Percentiles rank a stretch among this genome's conserved stretches.
phyloP scores from a whole-genome alignment of 1,139 yeast species.

The Trichomonascaceae sp. region DNA sequence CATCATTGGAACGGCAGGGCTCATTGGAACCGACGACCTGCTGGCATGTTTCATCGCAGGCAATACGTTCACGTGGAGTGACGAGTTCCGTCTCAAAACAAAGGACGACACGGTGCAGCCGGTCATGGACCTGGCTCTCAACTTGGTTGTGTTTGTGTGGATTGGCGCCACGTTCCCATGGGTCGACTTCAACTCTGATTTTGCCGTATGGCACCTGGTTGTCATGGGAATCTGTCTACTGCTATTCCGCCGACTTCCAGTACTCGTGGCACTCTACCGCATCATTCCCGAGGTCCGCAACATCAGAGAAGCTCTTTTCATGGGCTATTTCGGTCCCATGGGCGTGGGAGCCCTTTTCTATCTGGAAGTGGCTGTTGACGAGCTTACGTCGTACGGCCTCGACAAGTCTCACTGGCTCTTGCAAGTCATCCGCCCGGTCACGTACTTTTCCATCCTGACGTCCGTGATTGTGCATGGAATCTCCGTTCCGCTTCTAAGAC shows the following conservation, averaged over 20 bases:
- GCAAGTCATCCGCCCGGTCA: constrained; percentile 14
- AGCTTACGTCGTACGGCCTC: constrained; percentile 10
- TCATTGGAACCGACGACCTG: constrained; percentile 29
- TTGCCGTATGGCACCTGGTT: constrained; percentile 25
- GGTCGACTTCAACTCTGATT: constrained; percentile 14
- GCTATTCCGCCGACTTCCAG: constrained; percentile 26
- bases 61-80: constrained; percentile 22
- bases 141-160: constrained; percentile 25
- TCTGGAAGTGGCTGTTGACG: constrained; percentile 14
- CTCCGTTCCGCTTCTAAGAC: constrained; percentile 15
- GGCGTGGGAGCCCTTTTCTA: constrained; percentile 32
- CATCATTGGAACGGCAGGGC: constrained; percentile 37
- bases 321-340: constrained; percentile 34
- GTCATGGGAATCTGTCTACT: constrained; percentile 22
- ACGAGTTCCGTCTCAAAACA: constrained; percentile 23
- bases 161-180: constrained; percentile 29
- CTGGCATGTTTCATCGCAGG: constrained; percentile 28
- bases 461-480: constrained; percentile 22
- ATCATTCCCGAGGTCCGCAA: constrained; percentile 26
- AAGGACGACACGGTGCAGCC: constrained; percentile 22
- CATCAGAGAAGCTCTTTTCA: constrained; percentile 30
- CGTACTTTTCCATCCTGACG: constrained; percentile 18
- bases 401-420: constrained; percentile 9
- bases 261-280: constrained; percentile 23
- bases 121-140: constrained; percentile 23